Evolutionary conservation across 2,329 filamentous ascomycete species (phyloP).

Genomic region (Scedosporium aurantiacum): DNA sequence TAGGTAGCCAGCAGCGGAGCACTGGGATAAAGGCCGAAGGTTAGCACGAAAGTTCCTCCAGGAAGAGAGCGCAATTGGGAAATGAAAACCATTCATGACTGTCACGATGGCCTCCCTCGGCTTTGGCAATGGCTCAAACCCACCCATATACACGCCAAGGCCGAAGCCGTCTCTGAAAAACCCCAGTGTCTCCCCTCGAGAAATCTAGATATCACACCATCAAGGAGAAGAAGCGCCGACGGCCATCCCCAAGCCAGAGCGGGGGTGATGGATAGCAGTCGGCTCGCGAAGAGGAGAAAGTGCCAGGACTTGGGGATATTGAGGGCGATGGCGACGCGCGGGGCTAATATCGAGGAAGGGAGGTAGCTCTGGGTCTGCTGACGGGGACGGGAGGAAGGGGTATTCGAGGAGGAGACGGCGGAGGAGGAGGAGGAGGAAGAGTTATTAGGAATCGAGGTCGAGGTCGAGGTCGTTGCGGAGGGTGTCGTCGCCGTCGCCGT

Average conservation of each 20-base stretch:
- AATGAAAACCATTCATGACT: background rate
- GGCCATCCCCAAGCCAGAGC: conserved; percentile 62
- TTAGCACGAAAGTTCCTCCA: conserved; percentile 4
- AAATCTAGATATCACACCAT: conserved; percentile 41
- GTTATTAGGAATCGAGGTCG: conserved; percentile 5
- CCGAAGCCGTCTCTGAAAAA: conserved; percentile 51
- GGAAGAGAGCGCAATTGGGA: background rate
- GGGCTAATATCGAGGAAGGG: conserved; percentile 47
- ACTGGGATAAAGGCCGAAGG: conserved; percentile 32
- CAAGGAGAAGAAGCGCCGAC: conserved; percentile 56
- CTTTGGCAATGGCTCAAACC: conserved; percentile 17
- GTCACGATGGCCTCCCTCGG: background rate
- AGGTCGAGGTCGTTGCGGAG: background rate
- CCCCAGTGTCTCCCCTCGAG: conserved; percentile 7
- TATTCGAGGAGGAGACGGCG: conserved; percentile 1
- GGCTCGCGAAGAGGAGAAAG: conserved; percentile 58
- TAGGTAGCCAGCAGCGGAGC: conserved; percentile 64
- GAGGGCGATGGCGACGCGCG: conserved; percentile 66
- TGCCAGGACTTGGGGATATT: conserved; percentile 65
- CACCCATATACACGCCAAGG: conserved; percentile 65
- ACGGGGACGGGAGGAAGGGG: background rate
- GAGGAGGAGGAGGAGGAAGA: conserved; percentile 6
- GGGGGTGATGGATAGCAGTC: conserved; percentile 60
- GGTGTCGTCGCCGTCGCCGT: background rate
- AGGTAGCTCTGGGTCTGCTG: background rate